Percentiles rank a stretch among this genome's conserved stretches.
These are phyloP conservation scores for Colletotrichum brevisporum DNA, from an alignment of 2,329 filamentous ascomycete species.

Conservation along the genomic window DNA sequence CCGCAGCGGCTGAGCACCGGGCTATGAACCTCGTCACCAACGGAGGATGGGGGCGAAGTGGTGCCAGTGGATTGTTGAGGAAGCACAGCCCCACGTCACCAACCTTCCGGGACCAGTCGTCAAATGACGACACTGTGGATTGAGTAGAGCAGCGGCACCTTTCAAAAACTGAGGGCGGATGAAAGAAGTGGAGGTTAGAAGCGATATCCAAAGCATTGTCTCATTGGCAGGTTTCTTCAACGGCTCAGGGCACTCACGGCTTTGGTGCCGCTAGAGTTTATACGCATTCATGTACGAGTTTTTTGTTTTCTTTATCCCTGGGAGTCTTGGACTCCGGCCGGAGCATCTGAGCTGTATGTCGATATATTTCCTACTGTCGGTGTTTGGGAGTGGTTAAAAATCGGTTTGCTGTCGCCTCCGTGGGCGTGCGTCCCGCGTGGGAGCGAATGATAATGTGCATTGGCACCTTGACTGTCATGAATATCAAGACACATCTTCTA, in stretches of 20 bases:
- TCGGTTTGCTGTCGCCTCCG: not conserved
- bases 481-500: conserved; percentile 11
- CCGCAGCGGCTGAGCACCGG: conserved; percentile 59
- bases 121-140: conserved; percentile 37
- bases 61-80: conserved; percentile 60
- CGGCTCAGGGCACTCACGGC: conserved; percentile 16
- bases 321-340: conserved; percentile 2
- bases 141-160: conserved; percentile 5
- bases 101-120: conserved; percentile 25
- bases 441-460: conserved; percentile 2
- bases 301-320: not conserved
- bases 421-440: not conserved
- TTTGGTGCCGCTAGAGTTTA: conserved; percentile 27
- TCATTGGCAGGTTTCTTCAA: conserved; percentile 22
- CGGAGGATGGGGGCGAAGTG: conserved; percentile 55
- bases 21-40: conserved; percentile 60
- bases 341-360: conserved; percentile 23
- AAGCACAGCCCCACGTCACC: conserved; percentile 48
- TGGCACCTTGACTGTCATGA: conserved; percentile 16
- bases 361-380: conserved; percentile 7
- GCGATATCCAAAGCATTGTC: conserved; percentile 32
- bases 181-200: conserved; percentile 19
- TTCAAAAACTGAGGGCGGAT: not conserved
- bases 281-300: conserved; percentile 13
- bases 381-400: conserved; percentile 18